Evolutionary conservation across 805 yeast genomes (phyloP), one percentile per base, ranked within the genome.

Genomic region (Wickerhamomyces chaumierensis): DNA sequence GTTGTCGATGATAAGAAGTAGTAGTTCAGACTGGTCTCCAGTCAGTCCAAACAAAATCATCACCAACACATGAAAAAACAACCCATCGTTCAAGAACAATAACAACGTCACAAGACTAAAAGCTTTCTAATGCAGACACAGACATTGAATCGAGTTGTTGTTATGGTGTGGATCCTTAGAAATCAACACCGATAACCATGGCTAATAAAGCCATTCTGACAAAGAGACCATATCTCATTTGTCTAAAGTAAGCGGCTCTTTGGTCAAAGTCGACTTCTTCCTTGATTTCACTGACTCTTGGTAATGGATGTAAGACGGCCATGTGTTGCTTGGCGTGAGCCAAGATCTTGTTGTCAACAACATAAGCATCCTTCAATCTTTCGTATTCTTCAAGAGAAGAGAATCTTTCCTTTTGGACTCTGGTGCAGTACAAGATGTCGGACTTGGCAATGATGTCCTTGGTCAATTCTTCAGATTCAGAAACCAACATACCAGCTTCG

Each of bases 191-290:
- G 63, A 92, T 79, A 47, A 94, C 98, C 95, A 92, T 82, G 40
- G 97, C 95, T 58, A 92, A 73, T 52, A 92, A 69, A 11, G 99
- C 98, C 99, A 92, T 92, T 73, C 99, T 87, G 35, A 94, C 95
- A 58, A 81, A 92, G 61, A 92, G 71, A 45, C 99, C 99, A 60
- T 92, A 90, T 63, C 94, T 82, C 98, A 92, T 92, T 71, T 92
- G 97, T 76, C 99, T 83, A 74, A 92, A 92, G 70, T 92, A 92
- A 42, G 98, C 97, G 48, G 98, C 97, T 63, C 99, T 83, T 64
- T 90, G 96, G 65, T 92, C 99, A 58, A 90, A 92, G 62, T 92
- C 99, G 55, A 92, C 97, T 68, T 92, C 98, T 66, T 88, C 97
- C 56, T 83, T 83, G 52, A 92, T 90, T 68, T 92, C 99, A 55